A percentile compares a stretch with the other conserved stretches of the same genome.
Evolutionary conservation across 352 stramenopile species (phyloP).

Genomic region (Phytopythium kandeliae): DNA sequence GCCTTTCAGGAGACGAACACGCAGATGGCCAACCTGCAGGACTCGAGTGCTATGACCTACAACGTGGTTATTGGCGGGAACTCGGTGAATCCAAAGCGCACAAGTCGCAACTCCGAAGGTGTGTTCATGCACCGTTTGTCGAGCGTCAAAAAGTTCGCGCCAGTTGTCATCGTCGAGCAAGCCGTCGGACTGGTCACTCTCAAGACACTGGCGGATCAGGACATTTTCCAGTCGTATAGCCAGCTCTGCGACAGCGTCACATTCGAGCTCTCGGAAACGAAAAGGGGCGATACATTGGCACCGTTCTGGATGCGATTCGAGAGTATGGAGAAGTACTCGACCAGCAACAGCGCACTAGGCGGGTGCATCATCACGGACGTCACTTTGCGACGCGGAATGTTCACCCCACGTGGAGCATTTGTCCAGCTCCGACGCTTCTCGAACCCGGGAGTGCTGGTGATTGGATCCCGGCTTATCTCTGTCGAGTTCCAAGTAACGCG

Average conservation of each 20-base stretch:
- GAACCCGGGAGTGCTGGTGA: slow-evolving; percentile 9
- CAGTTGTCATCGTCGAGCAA: slow-evolving; percentile 28
- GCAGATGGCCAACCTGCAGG: no score
- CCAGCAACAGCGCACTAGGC: slow-evolving; percentile 13
- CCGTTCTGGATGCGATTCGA: slow-evolving; percentile 50
- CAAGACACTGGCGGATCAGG: slow-evolving; percentile 15
- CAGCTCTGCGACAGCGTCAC: slow-evolving; percentile 22
- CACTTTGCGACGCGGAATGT: slow-evolving; percentile 22
- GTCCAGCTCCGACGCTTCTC: slow-evolving; percentile 19
- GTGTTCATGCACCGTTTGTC: slow-evolving; percentile 15
- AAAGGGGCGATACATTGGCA: slow-evolving; percentile 2
- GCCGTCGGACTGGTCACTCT: slow-evolving; percentile 44
- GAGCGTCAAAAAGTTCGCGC: slow-evolving; percentile 23
- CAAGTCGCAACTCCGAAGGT: slow-evolving; percentile 7
- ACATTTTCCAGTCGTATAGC: slow-evolving; percentile 34
- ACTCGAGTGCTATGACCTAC: slow-evolving; percentile 11
- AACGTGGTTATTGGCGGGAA: slow-evolving; percentile 32
- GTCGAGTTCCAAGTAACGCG: slow-evolving; percentile 11
- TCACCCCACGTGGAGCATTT: slow-evolving; percentile 25
- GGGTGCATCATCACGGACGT: slow-evolving; percentile 18
- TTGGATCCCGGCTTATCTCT: slow-evolving; percentile 14
- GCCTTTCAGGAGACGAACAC: neutral
- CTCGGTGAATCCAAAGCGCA: slow-evolving; percentile 19
- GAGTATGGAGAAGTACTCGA: slow-evolving; percentile 19
- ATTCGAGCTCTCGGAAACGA: slow-evolving; percentile 13